phyloP scores from a whole-genome alignment of 352 stramenopile genomes.

The Phytopythium delawarense region DNA sequence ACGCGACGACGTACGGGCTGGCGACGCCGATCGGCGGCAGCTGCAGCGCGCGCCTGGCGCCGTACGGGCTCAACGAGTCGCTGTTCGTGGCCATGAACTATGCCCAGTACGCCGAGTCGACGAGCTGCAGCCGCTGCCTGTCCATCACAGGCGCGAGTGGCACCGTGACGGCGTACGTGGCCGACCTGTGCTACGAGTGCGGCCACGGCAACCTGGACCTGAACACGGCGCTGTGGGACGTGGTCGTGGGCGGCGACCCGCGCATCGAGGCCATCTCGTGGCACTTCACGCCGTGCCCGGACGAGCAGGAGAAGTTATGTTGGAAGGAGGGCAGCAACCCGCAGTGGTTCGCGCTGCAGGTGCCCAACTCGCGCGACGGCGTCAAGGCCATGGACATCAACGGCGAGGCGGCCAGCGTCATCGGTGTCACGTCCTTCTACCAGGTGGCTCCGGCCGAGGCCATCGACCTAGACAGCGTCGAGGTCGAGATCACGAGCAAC shows the following conservation, averaged over 20 bases:
- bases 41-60: constrained; percentile 43
- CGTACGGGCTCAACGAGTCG: constrained; percentile 33
- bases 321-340: constrained; percentile 65
- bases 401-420: constrained; percentile 31
- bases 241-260: constrained; percentile 45
- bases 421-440: constrained; percentile 91
- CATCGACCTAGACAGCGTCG: constrained; percentile 27
- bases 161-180: constrained; percentile 46
- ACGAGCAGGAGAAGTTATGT: constrained; percentile 62
- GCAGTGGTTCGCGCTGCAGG: constrained; percentile 59
- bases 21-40: constrained; percentile 36
- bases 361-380: constrained; percentile 45
- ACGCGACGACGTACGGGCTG: constrained; percentile 50
- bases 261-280: constrained; percentile 50
- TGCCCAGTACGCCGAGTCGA: constrained; percentile 51
- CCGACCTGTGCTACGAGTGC: constrained; percentile 65
- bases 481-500: constrained; percentile 86
- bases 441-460: constrained; percentile 24
- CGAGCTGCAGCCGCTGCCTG: constrained; percentile 53
- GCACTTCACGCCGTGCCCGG: constrained; percentile 51
- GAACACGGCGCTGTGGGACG: constrained; percentile 52
- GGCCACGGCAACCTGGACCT: constrained; percentile 59
- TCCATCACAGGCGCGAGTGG: constrained; percentile 38
- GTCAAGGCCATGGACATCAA: constrained; percentile 50
- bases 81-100: constrained; percentile 64